Percentiles rank a stretch among this genome's conserved stretches.
phyloP scores from a whole-genome alignment of 116 monocot species.

The Thalassia testudinum region DNA sequence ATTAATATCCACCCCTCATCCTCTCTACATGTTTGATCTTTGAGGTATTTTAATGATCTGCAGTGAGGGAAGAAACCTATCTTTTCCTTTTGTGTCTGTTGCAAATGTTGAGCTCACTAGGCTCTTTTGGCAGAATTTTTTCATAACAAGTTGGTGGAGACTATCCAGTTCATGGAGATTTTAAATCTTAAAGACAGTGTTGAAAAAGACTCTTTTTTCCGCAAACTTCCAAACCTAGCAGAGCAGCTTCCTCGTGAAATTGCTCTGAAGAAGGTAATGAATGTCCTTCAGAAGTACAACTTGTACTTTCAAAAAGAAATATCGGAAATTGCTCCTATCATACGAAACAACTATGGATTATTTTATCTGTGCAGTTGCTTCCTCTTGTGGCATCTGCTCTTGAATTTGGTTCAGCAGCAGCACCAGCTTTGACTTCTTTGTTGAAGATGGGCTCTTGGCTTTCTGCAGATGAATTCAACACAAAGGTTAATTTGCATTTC shows the following conservation, averaged over 20 bases:
- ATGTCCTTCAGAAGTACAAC: no score
- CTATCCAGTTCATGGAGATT: slow-evolving; percentile 98
- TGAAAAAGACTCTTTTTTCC: slow-evolving; percentile 93
- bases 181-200: slow-evolving; percentile 96
- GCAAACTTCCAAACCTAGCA: slow-evolving; percentile 87
- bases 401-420: slow-evolving; percentile 97
- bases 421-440: slow-evolving; percentile 82
- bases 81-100: no score
- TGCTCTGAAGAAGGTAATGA: slow-evolving; percentile 84
- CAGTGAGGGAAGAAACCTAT: no score
- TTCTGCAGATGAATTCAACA: slow-evolving; percentile 66
- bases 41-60: no score
- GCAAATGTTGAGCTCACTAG: no score
- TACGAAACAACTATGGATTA: no score
- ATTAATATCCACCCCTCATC: no score
- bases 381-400: slow-evolving; percentile 76
- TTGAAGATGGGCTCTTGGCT: slow-evolving; percentile 99
- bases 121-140: slow-evolving; percentile 73
- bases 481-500: slow-evolving; percentile 37
- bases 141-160: slow-evolving; percentile 96
- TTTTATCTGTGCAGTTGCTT: slow-evolving; percentile 42
- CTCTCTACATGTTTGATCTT: no score
- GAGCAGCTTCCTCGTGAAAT: slow-evolving; percentile 92
- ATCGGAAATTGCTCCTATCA: neutral
- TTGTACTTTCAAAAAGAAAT: no score